Conservation (phyloP, 2,329 filamentous ascomycete species). For the Diplodia seriata region DNA sequence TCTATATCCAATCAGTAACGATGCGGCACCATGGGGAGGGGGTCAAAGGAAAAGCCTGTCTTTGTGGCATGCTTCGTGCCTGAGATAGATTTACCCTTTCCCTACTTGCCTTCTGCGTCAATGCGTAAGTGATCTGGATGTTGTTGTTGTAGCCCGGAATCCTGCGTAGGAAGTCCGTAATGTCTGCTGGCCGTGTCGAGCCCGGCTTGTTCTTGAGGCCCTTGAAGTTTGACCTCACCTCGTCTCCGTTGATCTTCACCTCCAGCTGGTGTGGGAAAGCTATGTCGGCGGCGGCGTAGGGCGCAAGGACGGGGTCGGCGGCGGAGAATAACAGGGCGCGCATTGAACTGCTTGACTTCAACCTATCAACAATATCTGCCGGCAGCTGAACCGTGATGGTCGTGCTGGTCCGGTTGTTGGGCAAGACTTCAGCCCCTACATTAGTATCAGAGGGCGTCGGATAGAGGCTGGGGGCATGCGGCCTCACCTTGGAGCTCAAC, state of each 20-base stretch:
- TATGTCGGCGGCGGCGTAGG: slow-evolving; percentile 65
- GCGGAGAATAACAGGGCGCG: slow-evolving; percentile 87
- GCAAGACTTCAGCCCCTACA: slow-evolving; percentile 57
- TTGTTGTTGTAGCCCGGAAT: slow-evolving; percentile 76
- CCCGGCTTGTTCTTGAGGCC: slow-evolving; percentile 96
- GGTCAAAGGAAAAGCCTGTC: slow-evolving; percentile 1
- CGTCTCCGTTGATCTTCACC: slow-evolving; percentile 84
- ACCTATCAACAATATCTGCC: slow-evolving; percentile 60
- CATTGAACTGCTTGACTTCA: slow-evolving; percentile 67
- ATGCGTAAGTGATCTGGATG: slow-evolving; percentile 86
- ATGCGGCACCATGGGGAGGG: too few species aligned
- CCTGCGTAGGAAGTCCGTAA: slow-evolving; percentile 77
- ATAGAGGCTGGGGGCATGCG: slow-evolving; percentile 25
- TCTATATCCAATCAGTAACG: slow-evolving; percentile 39
- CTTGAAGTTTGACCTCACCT: slow-evolving; percentile 90
- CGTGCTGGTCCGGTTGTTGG: slow-evolving; percentile 65
- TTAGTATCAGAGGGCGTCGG: neutral
- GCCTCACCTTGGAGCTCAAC: slow-evolving; percentile 75
- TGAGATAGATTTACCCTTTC: slow-evolving; percentile 35
- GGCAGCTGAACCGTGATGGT: slow-evolving; percentile 66
- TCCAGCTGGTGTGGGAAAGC: slow-evolving; percentile 92
- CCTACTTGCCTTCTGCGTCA: slow-evolving; percentile 75
- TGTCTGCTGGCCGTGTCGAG: slow-evolving; percentile 90
- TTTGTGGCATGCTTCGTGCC: slow-evolving; percentile 10
- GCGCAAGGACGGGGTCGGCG: slow-evolving; percentile 55